Conservation (phyloP, 768 basidiomycete species). For the Tylopilus vinaceipallidus region DNA sequence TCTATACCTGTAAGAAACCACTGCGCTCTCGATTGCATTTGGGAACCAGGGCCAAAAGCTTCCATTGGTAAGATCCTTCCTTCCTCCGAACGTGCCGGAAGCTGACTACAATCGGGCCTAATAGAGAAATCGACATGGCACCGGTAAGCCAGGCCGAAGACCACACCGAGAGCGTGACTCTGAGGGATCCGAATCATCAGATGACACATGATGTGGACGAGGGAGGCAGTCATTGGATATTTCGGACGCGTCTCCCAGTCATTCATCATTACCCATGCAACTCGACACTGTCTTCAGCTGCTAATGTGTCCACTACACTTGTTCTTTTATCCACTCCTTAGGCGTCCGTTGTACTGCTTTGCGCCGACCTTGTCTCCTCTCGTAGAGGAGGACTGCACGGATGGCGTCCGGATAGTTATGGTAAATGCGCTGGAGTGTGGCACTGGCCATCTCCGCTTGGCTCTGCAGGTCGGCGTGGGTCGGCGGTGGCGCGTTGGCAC, state of each 20-base stretch:
- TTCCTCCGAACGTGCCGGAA: conserved; percentile 20
- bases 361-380: conserved; percentile 31
- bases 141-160: conserved; percentile 56
- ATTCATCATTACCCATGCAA: conserved; percentile 24
- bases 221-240: conserved; percentile 7
- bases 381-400: conserved; percentile 32
- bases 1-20: conserved; percentile 59
- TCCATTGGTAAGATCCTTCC: conserved; percentile 61
- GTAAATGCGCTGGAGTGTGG: conserved; percentile 46
- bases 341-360: conserved; percentile 13
- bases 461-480: conserved; percentile 24
- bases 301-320: conserved; percentile 26
- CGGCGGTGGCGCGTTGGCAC: conserved; percentile 19
- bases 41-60: conserved; percentile 90
- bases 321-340: conserved; percentile 20
- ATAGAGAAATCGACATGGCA: conserved; percentile 80
- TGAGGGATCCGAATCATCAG: conserved; percentile 69
- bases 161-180: conserved; percentile 57
- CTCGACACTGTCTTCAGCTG: conserved; percentile 19
- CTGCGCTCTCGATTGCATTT: conserved; percentile 83
- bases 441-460: conserved; percentile 34
- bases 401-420: conserved; percentile 49
- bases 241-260: conserved; percentile 9
- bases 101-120: conserved; percentile 20
- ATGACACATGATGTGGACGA: conserved; percentile 39